phyloP scores from a whole-genome alignment of 352 stramenopile species.

The Phytophthora podocarpi region DNA sequence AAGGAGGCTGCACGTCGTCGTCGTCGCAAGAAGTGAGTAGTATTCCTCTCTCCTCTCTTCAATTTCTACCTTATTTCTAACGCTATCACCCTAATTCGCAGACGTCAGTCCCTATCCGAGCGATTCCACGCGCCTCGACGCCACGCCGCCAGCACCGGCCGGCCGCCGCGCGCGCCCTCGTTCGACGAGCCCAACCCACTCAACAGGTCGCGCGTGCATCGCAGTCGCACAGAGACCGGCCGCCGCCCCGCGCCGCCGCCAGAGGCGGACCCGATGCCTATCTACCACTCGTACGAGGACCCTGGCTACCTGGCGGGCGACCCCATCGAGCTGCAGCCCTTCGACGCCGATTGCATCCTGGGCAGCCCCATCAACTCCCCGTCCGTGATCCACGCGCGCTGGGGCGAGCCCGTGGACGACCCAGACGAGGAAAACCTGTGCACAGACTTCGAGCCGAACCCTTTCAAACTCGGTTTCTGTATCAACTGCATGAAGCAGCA shows the following conservation, averaged over 20 bases:
- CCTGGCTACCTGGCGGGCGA: conserved; percentile 65
- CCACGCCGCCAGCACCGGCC: background rate
- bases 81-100: conserved; percentile 3
- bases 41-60: background rate
- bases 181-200: conserved; percentile 31
- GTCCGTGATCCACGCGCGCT: conserved; percentile 84
- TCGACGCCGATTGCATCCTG: conserved; percentile 83
- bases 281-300: conserved; percentile 84
- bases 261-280: conserved; percentile 43
- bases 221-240: conserved; percentile 36
- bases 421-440: conserved; percentile 84
- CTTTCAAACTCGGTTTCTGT: conserved; percentile 88
- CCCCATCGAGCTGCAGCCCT: conserved; percentile 61
- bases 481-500: conserved; percentile 92
- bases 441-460: conserved; percentile 80
- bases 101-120: conserved; percentile 42
- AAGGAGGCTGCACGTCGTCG: conserved; percentile 23
- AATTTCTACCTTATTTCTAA: conserved; percentile 18
- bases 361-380: conserved; percentile 76
- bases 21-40: conserved; percentile 65
- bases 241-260: conserved; percentile 23
- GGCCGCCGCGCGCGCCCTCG: conserved; percentile 24
- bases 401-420: conserved; percentile 83
- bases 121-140: conserved; percentile 32
- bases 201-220: conserved; percentile 30